Evolutionary conservation across 1,284 basidiomycete species (phyloP), one percentile per base, ranked within the genome.

Genomic region (Puccinia novopanici): DNA sequence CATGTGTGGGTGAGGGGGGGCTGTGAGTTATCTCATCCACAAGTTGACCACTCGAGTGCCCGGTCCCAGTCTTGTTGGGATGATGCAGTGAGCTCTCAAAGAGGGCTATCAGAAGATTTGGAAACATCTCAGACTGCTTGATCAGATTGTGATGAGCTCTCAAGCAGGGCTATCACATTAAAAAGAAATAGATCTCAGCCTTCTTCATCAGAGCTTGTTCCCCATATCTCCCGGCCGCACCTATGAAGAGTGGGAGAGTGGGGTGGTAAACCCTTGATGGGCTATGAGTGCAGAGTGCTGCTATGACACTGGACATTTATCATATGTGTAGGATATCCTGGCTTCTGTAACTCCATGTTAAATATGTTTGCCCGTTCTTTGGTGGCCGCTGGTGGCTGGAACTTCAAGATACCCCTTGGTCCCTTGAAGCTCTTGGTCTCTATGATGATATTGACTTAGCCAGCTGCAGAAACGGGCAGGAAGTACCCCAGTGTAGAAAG

Each of bases 221-320:
- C 27, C 37, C 37, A 45, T 67, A 45, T 45, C 42, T 30, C 40
- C n/a, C 19, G 19, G 8, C n/a, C 19, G 22, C 37, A 40, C 27
- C 15, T 15, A n/a, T 40, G 61, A 37, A 67, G 12, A n/a, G 63
- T 48, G 63, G 27, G 63, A 67, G 63, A 67, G n/a, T 67, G n/a
- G 22, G 63, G 37, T 67, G 63, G 48, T 67, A 67, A 24, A 40
- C 63, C 2, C 15, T 48, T 67, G n/a, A 6, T 19, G 59, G 40
- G 12, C 40, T 30, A 8, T 4, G 17, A 34, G 34, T 45, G 6
- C n/a, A n/a, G n/a, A n/a, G 24, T 22, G 40, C 40, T 67, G 42
- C 42, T 24, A 67, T 37, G 37, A 4, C 50, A 52, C 5, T 40
- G 2, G 10, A 67, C 17, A 45, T 45, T n/a, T n/a, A n/a, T n/a